A percentile compares a stretch with the other conserved stretches of the same genome.
Conservation (phyloP, 441 rosid genomes). For the Jatropha multifida region DNA sequence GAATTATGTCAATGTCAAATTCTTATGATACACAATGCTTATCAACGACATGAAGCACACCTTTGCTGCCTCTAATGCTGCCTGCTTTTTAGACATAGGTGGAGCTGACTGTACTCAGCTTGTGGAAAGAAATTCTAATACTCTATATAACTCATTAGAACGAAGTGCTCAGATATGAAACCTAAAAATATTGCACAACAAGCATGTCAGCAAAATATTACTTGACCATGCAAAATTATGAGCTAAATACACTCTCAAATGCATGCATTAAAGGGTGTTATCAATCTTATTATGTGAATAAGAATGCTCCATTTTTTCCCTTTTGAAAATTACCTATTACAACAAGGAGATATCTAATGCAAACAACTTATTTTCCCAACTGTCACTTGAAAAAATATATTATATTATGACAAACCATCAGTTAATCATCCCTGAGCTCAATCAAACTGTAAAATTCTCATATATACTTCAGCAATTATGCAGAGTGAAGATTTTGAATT, state of each 20-base stretch:
- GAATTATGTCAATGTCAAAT: slow-evolving; percentile 16
- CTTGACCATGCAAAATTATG: not conserved
- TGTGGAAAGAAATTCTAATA: slow-evolving; percentile 5
- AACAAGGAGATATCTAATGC: not conserved
- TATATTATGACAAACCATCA: not conserved
- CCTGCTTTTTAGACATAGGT: not conserved
- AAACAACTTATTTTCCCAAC: not conserved
- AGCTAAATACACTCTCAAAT: not conserved
- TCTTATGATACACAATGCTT: slow-evolving; percentile 12
- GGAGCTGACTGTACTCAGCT: not conserved
- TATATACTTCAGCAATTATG: no score
- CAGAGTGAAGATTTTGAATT: not conserved
- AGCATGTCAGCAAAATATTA: not conserved
- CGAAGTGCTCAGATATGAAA: not conserved
- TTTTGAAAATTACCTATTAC: not conserved
- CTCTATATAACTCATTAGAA: not conserved
- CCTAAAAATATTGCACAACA: not conserved
- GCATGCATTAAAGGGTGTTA: not conserved
- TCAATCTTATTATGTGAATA: not conserved
- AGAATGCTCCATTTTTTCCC: not conserved
- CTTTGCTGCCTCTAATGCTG: not conserved
- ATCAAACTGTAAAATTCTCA: not conserved
- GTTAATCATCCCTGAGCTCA: not conserved
- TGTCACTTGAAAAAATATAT: not conserved
- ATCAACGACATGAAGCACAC: not conserved